A percentile compares a stretch with the other conserved stretches of the same genome.
These are phyloP conservation scores for Populus euphratica DNA, from an alignment of 345 rosid genomes.

Conservation along the genomic window DNA sequence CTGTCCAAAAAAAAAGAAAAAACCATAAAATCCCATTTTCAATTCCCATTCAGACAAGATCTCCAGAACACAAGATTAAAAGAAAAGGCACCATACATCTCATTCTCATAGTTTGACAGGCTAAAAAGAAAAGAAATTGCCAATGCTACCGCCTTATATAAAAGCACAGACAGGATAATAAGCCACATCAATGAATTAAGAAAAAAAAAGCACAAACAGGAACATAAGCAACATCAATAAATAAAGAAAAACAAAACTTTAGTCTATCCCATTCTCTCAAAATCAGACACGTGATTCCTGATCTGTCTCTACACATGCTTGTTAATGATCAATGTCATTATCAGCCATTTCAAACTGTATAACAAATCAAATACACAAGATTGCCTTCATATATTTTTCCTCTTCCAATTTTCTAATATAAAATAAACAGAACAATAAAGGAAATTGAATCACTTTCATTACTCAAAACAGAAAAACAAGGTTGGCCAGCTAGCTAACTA, in stretches of 20 bases:
- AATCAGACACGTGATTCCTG: neutral
- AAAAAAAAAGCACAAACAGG: neutral
- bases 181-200: neutral
- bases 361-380: neutral
- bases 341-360: neutral
- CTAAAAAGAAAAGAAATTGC: neutral
- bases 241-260: neutral
- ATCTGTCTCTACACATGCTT: neutral
- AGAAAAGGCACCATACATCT: neutral
- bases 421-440: neutral
- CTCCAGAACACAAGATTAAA: neutral
- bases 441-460: neutral
- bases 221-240: neutral
- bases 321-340: neutral
- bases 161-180: neutral
- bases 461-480: neutral
- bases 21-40: neutral
- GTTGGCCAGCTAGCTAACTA: neutral
- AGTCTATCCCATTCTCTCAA: neutral
- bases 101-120: neutral
- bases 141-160: neutral
- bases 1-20: conserved; percentile 33
- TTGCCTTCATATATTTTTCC: neutral
- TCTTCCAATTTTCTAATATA: neutral
- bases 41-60: neutral